These are phyloP conservation scores for Boletus rex-veris DNA, from an alignment of 768 basidiomycete species.

Conservation along the genomic window DNA sequence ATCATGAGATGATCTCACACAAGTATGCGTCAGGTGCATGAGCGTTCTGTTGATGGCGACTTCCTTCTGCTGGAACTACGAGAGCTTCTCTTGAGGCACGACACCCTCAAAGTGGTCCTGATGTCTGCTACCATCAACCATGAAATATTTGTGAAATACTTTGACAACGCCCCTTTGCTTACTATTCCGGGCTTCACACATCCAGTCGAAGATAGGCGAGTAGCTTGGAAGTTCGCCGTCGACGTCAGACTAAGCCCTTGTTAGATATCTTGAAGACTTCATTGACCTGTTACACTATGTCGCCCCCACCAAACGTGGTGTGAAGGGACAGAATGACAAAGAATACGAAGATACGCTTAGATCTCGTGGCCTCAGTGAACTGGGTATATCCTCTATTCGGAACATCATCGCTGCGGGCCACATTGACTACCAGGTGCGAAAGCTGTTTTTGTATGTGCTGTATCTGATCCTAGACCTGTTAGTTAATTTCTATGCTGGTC, in stretches of 20 bases:
- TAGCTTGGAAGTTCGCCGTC: slow-evolving; percentile 1
- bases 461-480: background rate
- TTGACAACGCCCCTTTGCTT: slow-evolving; percentile 73
- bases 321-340: slow-evolving; percentile 32
- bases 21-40: slow-evolving; percentile 62
- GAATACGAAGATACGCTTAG: slow-evolving; percentile 47
- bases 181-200: slow-evolving; percentile 80
- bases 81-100: slow-evolving; percentile 63
- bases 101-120: slow-evolving; percentile 71
- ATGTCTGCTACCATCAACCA: slow-evolving; percentile 98
- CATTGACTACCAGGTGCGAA: slow-evolving; percentile 67
- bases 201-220: slow-evolving; percentile 73
- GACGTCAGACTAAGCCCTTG: background rate
- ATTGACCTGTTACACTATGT: slow-evolving; percentile 56
- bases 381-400: slow-evolving; percentile 52
- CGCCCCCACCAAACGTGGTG: slow-evolving; percentile 39
- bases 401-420: slow-evolving; percentile 56
- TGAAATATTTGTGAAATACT: slow-evolving; percentile 78
- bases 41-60: slow-evolving; percentile 88
- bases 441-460: background rate
- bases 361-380: slow-evolving; percentile 51
- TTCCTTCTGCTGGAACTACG: slow-evolving; percentile 82
- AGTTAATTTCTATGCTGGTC: slow-evolving; percentile 69
- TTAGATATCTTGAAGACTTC: slow-evolving; percentile 83
- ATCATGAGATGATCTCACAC: background rate